Base-by-base conservation (phyloP, 768 basidiomycete genomes). In the Zangia roseola region DNA sequence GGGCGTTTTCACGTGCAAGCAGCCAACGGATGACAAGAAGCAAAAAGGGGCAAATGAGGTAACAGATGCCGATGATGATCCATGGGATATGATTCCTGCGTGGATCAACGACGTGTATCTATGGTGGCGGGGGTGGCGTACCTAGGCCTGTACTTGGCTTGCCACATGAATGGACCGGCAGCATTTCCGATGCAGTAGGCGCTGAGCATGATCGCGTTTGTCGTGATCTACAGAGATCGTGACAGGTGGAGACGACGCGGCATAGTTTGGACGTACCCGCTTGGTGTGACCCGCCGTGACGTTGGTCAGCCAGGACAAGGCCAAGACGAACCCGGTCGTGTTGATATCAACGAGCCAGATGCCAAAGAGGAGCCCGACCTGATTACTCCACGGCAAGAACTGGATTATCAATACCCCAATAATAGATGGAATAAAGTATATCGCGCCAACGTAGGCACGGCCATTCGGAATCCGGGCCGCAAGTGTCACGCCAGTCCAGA, bases 161-260 rank as follows among this genome's bases (percentile, higher is more conserved):
- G 78, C 87, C 87, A 90, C 84, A 90, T 86, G 58, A 87, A 84
- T 0, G 87, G 86, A n/a, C 80, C 81, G 0, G 78, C 79, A 2
- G 85, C 71, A 49, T 90, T 88, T 9, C 81, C 80, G 19, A 82
- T 52, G 54, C 81, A 82, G 59, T 89, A 91, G 1, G 85, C 83
- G 36, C 77, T 77, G 10, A 91, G 73, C 75, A 89, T 78, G 53
- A 91, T 81, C 0, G 88, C 85, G 58, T 90, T 89, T 0, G 67
- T 69, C 33, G 57, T 63, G 10, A 67, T 26, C 56, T 69, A 42
- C 30, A 26, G 66, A 35, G 26, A 21, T 21, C 41, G 13, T 13
- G 30, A 45, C n/a, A 20, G 5, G 20, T 21, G 6, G 20, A 0
- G 28, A 34, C 1, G 19, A 16, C 0, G 10, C 16, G 20, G 26